Base-by-base conservation (phyloP, 2,329 filamentous ascomycete species). In the Sporothrix euskadiensis region DNA sequence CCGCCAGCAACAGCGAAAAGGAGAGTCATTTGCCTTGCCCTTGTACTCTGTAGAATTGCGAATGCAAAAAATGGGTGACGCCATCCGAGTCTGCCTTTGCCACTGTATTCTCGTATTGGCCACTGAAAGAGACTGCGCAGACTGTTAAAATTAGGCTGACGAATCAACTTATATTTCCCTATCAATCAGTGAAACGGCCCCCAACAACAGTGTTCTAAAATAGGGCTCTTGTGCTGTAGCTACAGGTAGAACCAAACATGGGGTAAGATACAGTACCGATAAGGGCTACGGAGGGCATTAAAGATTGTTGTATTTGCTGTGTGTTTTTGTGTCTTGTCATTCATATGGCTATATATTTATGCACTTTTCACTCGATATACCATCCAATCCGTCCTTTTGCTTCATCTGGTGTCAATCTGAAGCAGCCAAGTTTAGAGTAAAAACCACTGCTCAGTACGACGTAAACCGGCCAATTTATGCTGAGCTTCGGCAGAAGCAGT, bases 21-120 rank as follows among this genome's bases (percentile, higher is more conserved):
- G n/a, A 63, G 32, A 35, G 59, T 63, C 30, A 19, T 32, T 61
- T 39, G 30, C 32, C 57, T 35, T 7, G 12, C 30, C 57, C 26
- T 39, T 52, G 65, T 44, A 12, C 57, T 12, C 39, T 52, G 65
- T 44, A 12, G 44, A 16, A 49, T 49, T 49, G 44, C 44, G 14
- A 49, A 49, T 19, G 44, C 44, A 4, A 22, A 68, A 26, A 22
- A 52, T 68, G 26, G 47, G 66, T 69, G 66, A 69, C 66, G 66
- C 66, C 66, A 69, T 69, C 47, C 9, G 30, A 68, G 26, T 19
- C 16, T n/a, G 63, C 61, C 47, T 22, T 54, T 54, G 66, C 66
- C 66, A 69, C 47, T 39, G 39, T 9, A 44, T 14, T 14, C 19
- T 44, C 4, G 32, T 63, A 16, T 35, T 61, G 6, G 44, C 44